A percentile compares a stretch with the other conserved stretches of the same genome.
Evolutionary conservation across 768 basidiomycete genomes (phyloP).

Genomic region (Boletales sp.): DNA sequence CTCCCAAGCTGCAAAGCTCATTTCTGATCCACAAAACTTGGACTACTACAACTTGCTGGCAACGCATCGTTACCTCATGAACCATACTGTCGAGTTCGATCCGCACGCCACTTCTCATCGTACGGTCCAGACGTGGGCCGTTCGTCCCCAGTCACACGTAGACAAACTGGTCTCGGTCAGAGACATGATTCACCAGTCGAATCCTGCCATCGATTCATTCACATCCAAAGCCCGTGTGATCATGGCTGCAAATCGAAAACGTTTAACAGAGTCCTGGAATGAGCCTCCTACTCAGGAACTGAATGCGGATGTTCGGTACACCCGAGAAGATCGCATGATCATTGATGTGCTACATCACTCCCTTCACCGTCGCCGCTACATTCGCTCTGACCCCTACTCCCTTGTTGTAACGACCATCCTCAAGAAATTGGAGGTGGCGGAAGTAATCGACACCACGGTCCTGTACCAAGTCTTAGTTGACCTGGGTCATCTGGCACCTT

Average conservation of each 20-base stretch:
- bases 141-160: constrained; percentile 61
- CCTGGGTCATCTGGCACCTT: constrained; percentile 73
- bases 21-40: constrained; percentile 30
- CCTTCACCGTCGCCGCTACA: constrained; percentile 42
- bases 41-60: constrained; percentile 41
- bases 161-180: constrained; percentile 46
- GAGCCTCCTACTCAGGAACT: constrained; percentile 27
- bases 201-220: constrained; percentile 47
- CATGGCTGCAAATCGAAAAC: constrained; percentile 33
- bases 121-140: constrained; percentile 47
- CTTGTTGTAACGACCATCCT: constrained; percentile 52
- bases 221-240: constrained; percentile 44
- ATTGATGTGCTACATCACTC: constrained; percentile 57
- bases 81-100: constrained; percentile 48
- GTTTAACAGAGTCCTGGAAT: constrained; percentile 28
- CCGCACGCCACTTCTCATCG: constrained; percentile 46
- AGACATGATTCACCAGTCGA: constrained; percentile 42
- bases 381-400: constrained; percentile 63
- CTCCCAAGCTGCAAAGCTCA: constrained; percentile 45
- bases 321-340: constrained; percentile 50
- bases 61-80: constrained; percentile 65
- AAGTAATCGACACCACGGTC: constrained; percentile 20
- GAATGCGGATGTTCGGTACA: constrained; percentile 39
- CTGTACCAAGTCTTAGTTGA: constrained; percentile 56
- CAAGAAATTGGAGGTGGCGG: constrained; percentile 47